Base-by-base conservation (phyloP, 176 grass and related monocot species). In the Musa beccarii region DNA sequence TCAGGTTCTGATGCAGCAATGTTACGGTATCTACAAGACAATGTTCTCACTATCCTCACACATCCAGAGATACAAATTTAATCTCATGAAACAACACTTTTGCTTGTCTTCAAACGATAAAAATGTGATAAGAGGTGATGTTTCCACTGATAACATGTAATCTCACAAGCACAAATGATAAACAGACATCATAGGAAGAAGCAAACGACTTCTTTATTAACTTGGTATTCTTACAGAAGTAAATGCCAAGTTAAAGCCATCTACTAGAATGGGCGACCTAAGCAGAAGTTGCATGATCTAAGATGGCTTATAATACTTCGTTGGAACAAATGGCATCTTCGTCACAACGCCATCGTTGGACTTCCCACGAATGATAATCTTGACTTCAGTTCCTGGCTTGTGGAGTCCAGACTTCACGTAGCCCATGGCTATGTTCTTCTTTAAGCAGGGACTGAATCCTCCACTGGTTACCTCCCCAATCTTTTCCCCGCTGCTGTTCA, bases 291-390 rank as follows among this genome's bases (percentile, higher is more conserved):
- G 12, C 29, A 55, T 55, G 61, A 66, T 85, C 78, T 94, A 94
- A 0, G 86, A 69, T 75, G 86, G 79, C 63, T 88, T 99, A 78
- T 99, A 99, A 74, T 99, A 99, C 69, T 99, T 94, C 53, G 96
- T 92, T 10, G 88, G 86, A 69, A 99, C 96, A n/a, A 99, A 99
- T 11, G 96, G 96, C 96, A 95, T 99, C 89, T 99, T 99, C 53
- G 96, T 89, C 51, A 92, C 74, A 3, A 86, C 84, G 1, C 86
- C 91, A 8, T 88, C 96, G 4, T 99, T 89, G 2, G 86, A 77
- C 50, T 99, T 99, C 2, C 96, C 96, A 10, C 96, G 88, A 72
- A 99, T 81, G 24, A 99, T 53, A 2, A 92, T 78, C 85, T 95
- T 95, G 68, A 87, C 84, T 53, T 95, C 91, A 2, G 96, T 99